Base-by-base conservation (phyloP, 1,284 basidiomycete genomes). In the Austropuccinia psidii region DNA sequence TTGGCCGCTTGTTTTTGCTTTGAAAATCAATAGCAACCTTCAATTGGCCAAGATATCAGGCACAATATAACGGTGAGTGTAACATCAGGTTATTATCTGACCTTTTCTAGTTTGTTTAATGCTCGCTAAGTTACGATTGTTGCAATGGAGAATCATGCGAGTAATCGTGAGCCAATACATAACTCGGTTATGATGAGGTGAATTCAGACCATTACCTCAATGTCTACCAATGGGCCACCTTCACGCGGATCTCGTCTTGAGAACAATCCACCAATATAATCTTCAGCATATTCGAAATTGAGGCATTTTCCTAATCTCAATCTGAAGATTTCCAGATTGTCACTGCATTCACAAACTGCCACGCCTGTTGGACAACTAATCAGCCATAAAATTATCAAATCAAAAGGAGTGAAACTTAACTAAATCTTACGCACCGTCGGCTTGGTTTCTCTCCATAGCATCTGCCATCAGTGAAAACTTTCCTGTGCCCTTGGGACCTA, bases 311-410 rank as follows among this genome's bases (percentile, higher is more conserved):
- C 70, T 29, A 73, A 39, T 19, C 70, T 41, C 21, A 73, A 52
- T 54, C 70, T 61, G 11, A 73, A 52, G 21, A 73, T 54, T 31
- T 73, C 70, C 45, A 73, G 39, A 49, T 73, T 73, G 29, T 65
- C 61, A 57, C 61, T 73, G 52, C 70, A 73, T 47, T 73, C 70
- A 65, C 70, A 73, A 43, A 73, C 70, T 13, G 70, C 70, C 17
- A 73, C 24, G 4, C 70, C 70, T 73, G 24, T 21, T 37, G 27
- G 27, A n/a, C 47, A 73, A 6, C 24, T 8, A 73, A 41, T 43
- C 27, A 5, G 29, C 13, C 57, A 57, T 17, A 31, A 49, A 29
- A 21, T n/a, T n/a, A 49, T 5, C 39, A 64, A 11, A 2, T 27
- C 27, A 17, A 27, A 9, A 11, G 21, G 60, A 11, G 11, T 11